phyloP scores from a whole-genome alignment of 495 filamentous ascomycete species.

The Thermochaetoides thermophila region DNA sequence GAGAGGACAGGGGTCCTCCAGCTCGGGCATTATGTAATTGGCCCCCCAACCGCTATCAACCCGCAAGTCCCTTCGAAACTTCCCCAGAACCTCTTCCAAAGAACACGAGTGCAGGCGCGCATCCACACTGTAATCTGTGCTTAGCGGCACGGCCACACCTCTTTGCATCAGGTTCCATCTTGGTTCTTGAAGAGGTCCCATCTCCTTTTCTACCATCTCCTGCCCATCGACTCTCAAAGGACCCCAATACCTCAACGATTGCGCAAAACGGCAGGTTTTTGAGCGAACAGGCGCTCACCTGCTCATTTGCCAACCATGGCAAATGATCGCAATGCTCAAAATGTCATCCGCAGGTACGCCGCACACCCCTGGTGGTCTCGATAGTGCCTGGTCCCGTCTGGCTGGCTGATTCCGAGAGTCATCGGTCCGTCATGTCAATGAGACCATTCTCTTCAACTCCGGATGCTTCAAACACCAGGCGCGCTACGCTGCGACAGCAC shows the following conservation, averaged over 20 bases:
- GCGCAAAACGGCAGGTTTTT: constrained; percentile 6
- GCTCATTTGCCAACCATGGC: constrained; percentile 15
- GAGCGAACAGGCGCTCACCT: constrained; percentile 8
- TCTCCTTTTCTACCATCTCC: background rate
- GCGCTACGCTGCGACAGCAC: too few relatives aligned
- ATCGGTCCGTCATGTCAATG: too few relatives aligned
- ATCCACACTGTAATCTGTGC: constrained; percentile 8
- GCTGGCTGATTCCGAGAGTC: background rate
- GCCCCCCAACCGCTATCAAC: constrained; percentile 12
- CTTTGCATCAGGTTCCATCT: background rate
- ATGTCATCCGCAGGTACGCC: constrained; percentile 22
- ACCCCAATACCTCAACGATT: background rate
- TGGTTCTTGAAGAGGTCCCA: background rate
- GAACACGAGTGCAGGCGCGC: background rate
- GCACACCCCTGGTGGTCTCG: background rate
- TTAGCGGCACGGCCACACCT: too few relatives aligned
- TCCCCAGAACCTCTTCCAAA: constrained; percentile 5
- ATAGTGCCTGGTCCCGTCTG: background rate
- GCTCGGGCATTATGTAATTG: constrained; percentile 9
- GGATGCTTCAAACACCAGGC: too few relatives aligned
- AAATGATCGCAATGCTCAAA: constrained; percentile 13
- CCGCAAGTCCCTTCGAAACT: constrained; percentile 20
- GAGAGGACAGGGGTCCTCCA: background rate
- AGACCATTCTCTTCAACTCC: too few relatives aligned
- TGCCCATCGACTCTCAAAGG: background rate